phyloP scores from a whole-genome alignment of 495 filamentous ascomycete genomes.

The Lepidopterella palustris region DNA sequence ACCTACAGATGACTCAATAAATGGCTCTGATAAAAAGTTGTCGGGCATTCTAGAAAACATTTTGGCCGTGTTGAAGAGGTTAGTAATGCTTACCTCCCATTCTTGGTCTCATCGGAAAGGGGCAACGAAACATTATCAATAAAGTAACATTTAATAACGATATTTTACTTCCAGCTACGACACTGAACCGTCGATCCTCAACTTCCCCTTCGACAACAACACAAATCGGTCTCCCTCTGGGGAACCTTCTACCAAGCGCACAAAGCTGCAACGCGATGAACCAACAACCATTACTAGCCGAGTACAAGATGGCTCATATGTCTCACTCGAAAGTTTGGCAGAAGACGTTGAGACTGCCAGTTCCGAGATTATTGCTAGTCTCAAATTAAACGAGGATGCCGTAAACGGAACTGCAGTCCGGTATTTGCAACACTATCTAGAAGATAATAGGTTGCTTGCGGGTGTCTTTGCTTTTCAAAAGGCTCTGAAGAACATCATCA shows the following conservation, averaged over 20 bases:
- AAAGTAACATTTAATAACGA: neutral
- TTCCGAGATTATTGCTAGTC: conserved; percentile 7
- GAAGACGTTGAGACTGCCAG: conserved; percentile 23
- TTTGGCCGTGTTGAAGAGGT: conserved; percentile 28
- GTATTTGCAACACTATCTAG: neutral
- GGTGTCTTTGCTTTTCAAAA: conserved; percentile 22
- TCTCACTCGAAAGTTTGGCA: conserved; percentile 18
- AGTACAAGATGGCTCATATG: conserved; percentile 16
- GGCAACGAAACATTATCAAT: neutral
- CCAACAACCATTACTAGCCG: conserved; percentile 10
- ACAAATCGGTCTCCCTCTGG: conserved; percentile 11
- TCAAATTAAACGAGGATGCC: neutral
- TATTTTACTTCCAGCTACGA: conserved; percentile 27
- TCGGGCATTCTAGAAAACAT: conserved; percentile 26
- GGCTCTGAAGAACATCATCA: conserved; percentile 6
- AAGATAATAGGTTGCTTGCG: conserved; percentile 7
- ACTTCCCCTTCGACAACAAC: conserved; percentile 14
- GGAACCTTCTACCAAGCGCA: conserved; percentile 34
- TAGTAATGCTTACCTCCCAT: neutral
- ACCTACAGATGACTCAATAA: neutral
- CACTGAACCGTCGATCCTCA: conserved; percentile 34
- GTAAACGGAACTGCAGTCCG: neutral
- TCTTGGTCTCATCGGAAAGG: neutral
- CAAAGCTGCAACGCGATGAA: conserved; percentile 24
- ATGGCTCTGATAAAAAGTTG: conserved; percentile 2